Evolutionary conservation across 345 rosid genomes (phyloP).

Genomic region (Brassica incana): DNA sequence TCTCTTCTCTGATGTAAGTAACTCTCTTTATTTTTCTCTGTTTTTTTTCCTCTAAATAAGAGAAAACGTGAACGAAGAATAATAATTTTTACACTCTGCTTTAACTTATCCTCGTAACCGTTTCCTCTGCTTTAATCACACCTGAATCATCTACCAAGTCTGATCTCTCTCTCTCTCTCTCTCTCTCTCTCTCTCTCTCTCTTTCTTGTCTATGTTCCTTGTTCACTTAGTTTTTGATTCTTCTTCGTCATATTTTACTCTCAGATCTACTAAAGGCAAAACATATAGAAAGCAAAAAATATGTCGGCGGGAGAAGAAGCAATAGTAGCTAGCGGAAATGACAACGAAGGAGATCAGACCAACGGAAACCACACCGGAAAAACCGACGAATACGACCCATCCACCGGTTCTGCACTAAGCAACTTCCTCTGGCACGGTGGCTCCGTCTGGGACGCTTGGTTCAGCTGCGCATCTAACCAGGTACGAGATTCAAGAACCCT

Average conservation of each 20-base stretch:
- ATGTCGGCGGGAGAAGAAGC: slow-evolving; percentile 78
- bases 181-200: no score
- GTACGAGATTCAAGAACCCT: slow-evolving; percentile 36
- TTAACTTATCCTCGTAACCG: not conserved
- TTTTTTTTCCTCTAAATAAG: not conserved
- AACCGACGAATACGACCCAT: slow-evolving; percentile 37
- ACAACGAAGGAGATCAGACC: slow-evolving; percentile 45
- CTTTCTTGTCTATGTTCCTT: no score
- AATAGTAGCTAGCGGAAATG: slow-evolving; percentile 61
- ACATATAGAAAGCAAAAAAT: slow-evolving; percentile 37
- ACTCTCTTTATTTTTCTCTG: slow-evolving; percentile 4
- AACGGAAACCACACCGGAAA: slow-evolving; percentile 41
- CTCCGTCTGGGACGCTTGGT: slow-evolving; percentile 99
- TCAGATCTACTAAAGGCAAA: slow-evolving; percentile 31
- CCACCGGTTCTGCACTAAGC: slow-evolving; percentile 51
- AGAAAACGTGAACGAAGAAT: slow-evolving; percentile 13
- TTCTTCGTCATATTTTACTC: not conserved
- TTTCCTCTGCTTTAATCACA: slow-evolving; percentile 8
- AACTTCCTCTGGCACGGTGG: slow-evolving; percentile 96
- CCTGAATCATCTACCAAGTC: slow-evolving; percentile 14
- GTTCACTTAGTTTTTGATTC: no score
- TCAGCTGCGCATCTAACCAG: slow-evolving; percentile 98
- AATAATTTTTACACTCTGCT: slow-evolving; percentile 11
- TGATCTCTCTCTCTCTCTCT: not conserved
- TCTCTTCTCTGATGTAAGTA: slow-evolving; percentile 30